These are phyloP conservation scores for Podosphaera xanthii DNA, from an alignment of 2,329 filamentous ascomycete genomes.

Conservation along the genomic window DNA sequence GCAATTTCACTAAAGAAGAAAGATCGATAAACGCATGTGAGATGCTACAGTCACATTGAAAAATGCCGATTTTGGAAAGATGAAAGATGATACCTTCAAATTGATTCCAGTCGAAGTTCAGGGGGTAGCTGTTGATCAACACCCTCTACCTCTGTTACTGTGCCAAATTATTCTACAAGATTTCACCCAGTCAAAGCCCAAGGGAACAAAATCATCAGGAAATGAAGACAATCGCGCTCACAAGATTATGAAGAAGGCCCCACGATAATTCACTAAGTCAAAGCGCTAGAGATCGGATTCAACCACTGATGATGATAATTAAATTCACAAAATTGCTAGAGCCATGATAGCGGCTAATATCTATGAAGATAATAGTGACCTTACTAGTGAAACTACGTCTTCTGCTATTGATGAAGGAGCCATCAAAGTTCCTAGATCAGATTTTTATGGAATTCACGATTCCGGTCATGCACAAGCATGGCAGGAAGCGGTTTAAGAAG, in stretches of 20 bases:
- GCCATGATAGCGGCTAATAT: not conserved
- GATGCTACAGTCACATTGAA: no score
- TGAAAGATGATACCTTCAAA: no score
- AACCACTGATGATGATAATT: not conserved
- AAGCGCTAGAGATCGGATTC: not conserved
- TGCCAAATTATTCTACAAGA: no score
- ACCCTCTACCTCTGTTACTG: no score
- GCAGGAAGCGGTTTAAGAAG: not conserved
- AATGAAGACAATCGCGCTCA: not conserved
- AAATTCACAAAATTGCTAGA: not conserved
- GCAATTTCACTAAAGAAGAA: no score
- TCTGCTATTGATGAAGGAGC: not conserved
- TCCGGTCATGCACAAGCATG: not conserved
- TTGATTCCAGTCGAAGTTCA: no score
- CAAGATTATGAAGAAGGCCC: not conserved
- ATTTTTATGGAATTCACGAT: not conserved
- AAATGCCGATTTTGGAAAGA: no score
- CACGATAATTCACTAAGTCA: not conserved
- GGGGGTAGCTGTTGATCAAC: no score
- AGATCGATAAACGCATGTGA: no score
- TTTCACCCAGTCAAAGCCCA: not conserved
- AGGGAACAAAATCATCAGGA: not conserved
- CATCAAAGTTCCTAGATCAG: not conserved
- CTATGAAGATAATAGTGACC: not conserved
- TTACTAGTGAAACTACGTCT: not conserved